Base-by-base conservation (phyloP, 2,329 filamentous ascomycete species). In the Xylaria sp. region DNA sequence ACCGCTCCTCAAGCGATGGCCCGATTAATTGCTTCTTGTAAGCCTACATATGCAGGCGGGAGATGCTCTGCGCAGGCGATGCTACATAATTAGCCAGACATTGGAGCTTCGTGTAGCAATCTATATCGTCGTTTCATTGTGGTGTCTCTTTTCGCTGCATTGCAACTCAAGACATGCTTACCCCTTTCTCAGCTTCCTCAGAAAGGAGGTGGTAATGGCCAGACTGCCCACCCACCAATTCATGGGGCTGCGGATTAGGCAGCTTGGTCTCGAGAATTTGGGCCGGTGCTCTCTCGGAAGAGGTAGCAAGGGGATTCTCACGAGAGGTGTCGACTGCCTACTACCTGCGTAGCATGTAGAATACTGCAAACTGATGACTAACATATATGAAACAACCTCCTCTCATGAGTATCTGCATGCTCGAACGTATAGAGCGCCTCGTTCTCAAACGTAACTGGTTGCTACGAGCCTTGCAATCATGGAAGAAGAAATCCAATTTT, bases 21-120 rank as follows among this genome's bases (percentile, higher is more conserved):
- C 41, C 34, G 43, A 28, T 63, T 50, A 28, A 59, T 66, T 53
- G 65, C 60, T 59, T 66, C 28, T 55, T 58, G 34, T 55, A 59
- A 59, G 65, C 65, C 64, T 50, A 62, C 65, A 64, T 67, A 55
- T 64, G 65, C 65, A 50, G 28, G 50, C 28, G 23, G 30, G 30
- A 39, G 30, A 59, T 45, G 45, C 36, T 41, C 34, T 53, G 30
- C 36, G 30, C 36, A 63, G 46, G 55, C 45, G 34, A 64, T 59
- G 36, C 55, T 43, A 59, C 45, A 34, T 15, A 23, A 39, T 36
- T 59, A 53, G 46, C 57, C 36, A 43, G 59, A 53, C 48, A 52
- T 36, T 59, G 28, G 30, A 25, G 39, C 60, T 36, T 13, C 15
- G 28, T 45, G 57, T 48, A 34, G 48, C 34, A 45, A 10, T 28